Conservation (phyloP, 2,329 filamentous ascomycete genomes). For the Sodiomyces alkalinus region DNA sequence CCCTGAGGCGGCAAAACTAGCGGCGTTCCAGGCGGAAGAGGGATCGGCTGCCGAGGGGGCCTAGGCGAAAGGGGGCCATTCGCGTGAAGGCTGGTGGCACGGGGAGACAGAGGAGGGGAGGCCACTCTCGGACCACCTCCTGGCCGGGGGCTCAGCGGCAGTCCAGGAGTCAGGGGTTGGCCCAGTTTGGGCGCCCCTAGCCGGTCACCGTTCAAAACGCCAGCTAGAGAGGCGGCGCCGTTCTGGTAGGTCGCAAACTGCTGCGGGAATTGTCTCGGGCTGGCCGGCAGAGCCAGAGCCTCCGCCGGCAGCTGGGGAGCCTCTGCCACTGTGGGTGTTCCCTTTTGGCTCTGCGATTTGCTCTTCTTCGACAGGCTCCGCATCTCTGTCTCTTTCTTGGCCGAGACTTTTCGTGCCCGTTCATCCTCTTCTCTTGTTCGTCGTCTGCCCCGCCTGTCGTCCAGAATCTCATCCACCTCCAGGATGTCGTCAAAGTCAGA, state of each 20-base stretch:
- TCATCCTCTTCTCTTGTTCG: slow-evolving; percentile 85
- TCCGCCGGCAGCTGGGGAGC: slow-evolving; percentile 13
- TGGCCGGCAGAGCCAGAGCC: slow-evolving; percentile 24
- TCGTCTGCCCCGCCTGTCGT: slow-evolving; percentile 54
- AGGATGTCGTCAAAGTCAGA: slow-evolving; percentile 74
- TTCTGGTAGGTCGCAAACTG: slow-evolving; percentile 19
- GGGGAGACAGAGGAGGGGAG: slow-evolving; percentile 54
- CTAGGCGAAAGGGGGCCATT: slow-evolving; percentile 58
- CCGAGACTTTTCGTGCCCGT: slow-evolving; percentile 54
- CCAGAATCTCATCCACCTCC: slow-evolving; percentile 49
- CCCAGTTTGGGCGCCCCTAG: background rate
- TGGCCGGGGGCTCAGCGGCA: slow-evolving; percentile 46
- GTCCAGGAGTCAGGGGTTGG: slow-evolving; percentile 33
- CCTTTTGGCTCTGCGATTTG: slow-evolving; percentile 31
- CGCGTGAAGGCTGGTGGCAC: slow-evolving; percentile 25
- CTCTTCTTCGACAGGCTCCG: slow-evolving; percentile 63
- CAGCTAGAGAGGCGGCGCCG: slow-evolving; percentile 34
- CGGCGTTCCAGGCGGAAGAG: slow-evolving; percentile 54
- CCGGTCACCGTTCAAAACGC: slow-evolving; percentile 27
- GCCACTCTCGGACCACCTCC: slow-evolving; percentile 12
- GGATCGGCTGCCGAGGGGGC: slow-evolving; percentile 57
- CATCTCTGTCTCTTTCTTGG: slow-evolving; percentile 49
- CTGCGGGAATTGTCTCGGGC: slow-evolving; percentile 19
- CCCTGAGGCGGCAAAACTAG: slow-evolving; percentile 37
- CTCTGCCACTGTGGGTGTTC: slow-evolving; percentile 25